Percentiles rank a stretch among this genome's conserved stretches.
Conservation (phyloP, 2,329 filamentous ascomycete genomes). For the Chaetomium sp. region DNA sequence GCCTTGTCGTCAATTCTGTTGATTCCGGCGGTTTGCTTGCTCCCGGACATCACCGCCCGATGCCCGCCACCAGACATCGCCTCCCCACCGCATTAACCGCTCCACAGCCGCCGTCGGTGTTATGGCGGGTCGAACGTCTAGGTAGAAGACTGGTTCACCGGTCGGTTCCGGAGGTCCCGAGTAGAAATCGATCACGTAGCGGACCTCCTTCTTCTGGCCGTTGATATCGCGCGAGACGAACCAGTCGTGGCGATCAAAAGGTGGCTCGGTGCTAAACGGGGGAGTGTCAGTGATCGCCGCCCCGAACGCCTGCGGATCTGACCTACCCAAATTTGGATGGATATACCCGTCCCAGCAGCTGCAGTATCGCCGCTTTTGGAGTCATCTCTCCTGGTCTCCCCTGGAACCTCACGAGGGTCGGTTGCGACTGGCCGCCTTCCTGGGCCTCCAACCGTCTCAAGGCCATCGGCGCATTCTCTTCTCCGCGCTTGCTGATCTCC, state of each 20-base stretch:
- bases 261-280: constrained; percentile 67
- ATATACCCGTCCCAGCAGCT: constrained; percentile 76
- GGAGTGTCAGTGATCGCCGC: constrained; percentile 1
- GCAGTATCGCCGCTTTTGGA: constrained; percentile 84
- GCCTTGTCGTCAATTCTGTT: constrained; percentile 8
- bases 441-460: constrained; percentile 45
- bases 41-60: constrained; percentile 69
- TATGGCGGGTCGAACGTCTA: constrained; percentile 89
- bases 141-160: constrained; percentile 91
- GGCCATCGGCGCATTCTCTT: constrained; percentile 56
- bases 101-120: constrained; percentile 80
- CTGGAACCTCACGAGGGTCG: constrained; percentile 82
- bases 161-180: constrained; percentile 77
- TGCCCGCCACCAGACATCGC: constrained; percentile 91
- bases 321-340: constrained; percentile 76
- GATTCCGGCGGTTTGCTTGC: constrained; percentile 14
- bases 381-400: constrained; percentile 87
- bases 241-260: constrained; percentile 98
- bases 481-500: constrained; percentile 72
- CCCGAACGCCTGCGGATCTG: constrained; percentile 22
- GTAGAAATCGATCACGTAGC: constrained; percentile 98
- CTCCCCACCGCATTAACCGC: constrained; percentile 83
- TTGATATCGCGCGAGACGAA: constrained; percentile 75
- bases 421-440: constrained; percentile 59
- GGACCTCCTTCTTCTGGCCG: constrained; percentile 72